These are phyloP conservation scores for Corinectria fuckeliana DNA, from an alignment of 2,329 filamentous ascomycete species.

Conservation along the genomic window DNA sequence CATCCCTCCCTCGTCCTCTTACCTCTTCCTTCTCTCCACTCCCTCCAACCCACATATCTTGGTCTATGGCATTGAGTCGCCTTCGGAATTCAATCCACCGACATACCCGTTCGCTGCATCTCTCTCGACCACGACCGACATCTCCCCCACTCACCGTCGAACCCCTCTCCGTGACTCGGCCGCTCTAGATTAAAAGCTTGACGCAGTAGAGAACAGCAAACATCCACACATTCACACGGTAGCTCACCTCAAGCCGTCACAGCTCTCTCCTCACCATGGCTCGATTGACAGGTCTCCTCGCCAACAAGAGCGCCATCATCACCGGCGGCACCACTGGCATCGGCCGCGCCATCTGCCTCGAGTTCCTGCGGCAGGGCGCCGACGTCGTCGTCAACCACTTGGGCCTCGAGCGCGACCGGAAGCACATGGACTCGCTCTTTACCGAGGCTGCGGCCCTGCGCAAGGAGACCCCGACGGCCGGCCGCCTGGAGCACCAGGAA, in stretches of 20 bases:
- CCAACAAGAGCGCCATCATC: slow-evolving; percentile 81
- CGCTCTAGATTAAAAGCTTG: background rate
- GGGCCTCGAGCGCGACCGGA: slow-evolving; percentile 59
- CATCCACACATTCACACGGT: background rate
- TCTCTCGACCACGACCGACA: slow-evolving; percentile 1
- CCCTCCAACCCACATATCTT: background rate
- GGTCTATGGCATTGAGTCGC: background rate
- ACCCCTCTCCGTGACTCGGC: slow-evolving; percentile 8
- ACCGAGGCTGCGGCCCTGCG: slow-evolving; percentile 57
- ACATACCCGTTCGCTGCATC: slow-evolving; percentile 10
- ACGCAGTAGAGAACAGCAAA: background rate
- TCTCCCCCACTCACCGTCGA: slow-evolving; percentile 1
- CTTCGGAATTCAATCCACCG: slow-evolving; percentile 15
- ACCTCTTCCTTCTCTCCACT: background rate
- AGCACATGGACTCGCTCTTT: slow-evolving; percentile 60
- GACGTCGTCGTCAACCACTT: slow-evolving; percentile 83
- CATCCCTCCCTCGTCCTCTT: background rate
- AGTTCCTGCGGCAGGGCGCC: slow-evolving; percentile 79
- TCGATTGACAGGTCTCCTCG: slow-evolving; percentile 59
- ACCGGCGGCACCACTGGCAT: slow-evolving; percentile 89
- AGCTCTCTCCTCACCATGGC: background rate
- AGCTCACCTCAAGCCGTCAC: slow-evolving; percentile 1
- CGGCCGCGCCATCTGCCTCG: slow-evolving; percentile 82
- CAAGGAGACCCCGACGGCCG: slow-evolving; percentile 50
- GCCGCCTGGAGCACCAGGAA: slow-evolving; percentile 69